A percentile compares a stretch with the other conserved stretches of the same genome.
Conservation (phyloP, 2,329 filamentous ascomycete genomes). For the Aspergillus transmontanensis region DNA sequence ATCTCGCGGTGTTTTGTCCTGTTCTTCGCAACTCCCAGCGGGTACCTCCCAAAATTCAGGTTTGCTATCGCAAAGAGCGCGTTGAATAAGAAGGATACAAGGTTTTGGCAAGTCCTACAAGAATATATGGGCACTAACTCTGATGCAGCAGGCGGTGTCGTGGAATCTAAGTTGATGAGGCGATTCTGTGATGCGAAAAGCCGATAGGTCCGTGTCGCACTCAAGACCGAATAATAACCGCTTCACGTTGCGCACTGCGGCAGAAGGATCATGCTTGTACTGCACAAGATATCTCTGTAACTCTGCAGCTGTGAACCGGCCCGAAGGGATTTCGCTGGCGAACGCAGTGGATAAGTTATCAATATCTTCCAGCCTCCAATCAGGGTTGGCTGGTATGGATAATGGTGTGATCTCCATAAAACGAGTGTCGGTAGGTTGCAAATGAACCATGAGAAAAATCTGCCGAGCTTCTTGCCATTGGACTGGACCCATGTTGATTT, state of each 20-base stretch:
- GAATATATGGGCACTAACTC: not conserved
- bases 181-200: not conserved
- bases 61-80: slow-evolving; percentile 2
- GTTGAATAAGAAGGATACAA: slow-evolving; percentile 4
- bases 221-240: slow-evolving; percentile 1
- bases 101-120: not conserved
- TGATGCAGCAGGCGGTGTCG: not conserved
- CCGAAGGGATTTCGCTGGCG: not conserved
- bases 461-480: not conserved
- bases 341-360: not conserved
- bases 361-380: slow-evolving; percentile 4
- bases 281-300: slow-evolving; percentile 11
- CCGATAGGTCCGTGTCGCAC: not conserved
- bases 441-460: slow-evolving; percentile 8
- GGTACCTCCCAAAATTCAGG: not conserved
- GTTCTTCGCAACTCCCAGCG: not conserved
- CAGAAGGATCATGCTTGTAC: slow-evolving; percentile 3
- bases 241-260: slow-evolving; percentile 3
- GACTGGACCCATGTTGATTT: slow-evolving; percentile 54
- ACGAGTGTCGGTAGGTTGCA: slow-evolving; percentile 3
- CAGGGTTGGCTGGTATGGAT: not conserved
- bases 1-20: slow-evolving; percentile 4
- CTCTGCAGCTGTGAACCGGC: slow-evolving; percentile 6
- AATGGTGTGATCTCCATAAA: slow-evolving; percentile 4
- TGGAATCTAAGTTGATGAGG: not conserved